Evolutionary conservation across 352 stramenopile genomes (phyloP).

Genomic region (Achlya hypogyna): DNA sequence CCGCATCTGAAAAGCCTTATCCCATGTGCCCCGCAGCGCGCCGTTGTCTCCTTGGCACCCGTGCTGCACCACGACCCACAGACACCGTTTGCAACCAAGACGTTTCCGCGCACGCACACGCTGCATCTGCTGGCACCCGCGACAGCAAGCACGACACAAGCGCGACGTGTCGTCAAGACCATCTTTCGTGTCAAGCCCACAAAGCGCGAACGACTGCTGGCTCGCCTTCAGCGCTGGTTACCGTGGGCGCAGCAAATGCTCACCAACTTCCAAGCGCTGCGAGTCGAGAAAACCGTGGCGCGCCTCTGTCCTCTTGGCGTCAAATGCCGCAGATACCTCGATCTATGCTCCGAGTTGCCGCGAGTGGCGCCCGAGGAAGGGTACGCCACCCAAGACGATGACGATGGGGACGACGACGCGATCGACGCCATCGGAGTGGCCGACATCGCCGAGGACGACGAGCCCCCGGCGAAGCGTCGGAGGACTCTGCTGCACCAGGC

Average conservation of each 20-base stretch:
- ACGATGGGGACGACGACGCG: constrained; percentile 19
- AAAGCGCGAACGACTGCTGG: background rate
- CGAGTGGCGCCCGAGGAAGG: constrained; percentile 10
- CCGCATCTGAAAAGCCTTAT: background rate
- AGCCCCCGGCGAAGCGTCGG: constrained; percentile 20
- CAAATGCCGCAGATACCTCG: background rate
- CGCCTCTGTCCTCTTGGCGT: background rate
- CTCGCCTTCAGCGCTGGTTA: background rate
- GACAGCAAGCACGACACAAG: constrained; percentile 35
- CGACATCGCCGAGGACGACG: background rate
- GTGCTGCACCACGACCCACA: background rate
- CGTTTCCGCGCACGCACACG: background rate
- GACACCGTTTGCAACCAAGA: background rate
- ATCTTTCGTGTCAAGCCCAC: constrained; percentile 14
- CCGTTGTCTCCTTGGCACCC: background rate
- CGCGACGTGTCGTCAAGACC: constrained; percentile 28
- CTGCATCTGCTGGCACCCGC: constrained; percentile 29
- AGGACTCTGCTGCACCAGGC: constrained; percentile 32
- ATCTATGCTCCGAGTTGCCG: background rate
- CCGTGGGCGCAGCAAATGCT: background rate
- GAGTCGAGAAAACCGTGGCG: background rate
- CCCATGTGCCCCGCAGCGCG: background rate
- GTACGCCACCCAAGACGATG: constrained; percentile 37
- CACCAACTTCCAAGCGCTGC: background rate
- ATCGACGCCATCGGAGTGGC: background rate